phyloP scores from a whole-genome alignment of 2,329 filamentous ascomycete species.

The Onygenales sp. region DNA sequence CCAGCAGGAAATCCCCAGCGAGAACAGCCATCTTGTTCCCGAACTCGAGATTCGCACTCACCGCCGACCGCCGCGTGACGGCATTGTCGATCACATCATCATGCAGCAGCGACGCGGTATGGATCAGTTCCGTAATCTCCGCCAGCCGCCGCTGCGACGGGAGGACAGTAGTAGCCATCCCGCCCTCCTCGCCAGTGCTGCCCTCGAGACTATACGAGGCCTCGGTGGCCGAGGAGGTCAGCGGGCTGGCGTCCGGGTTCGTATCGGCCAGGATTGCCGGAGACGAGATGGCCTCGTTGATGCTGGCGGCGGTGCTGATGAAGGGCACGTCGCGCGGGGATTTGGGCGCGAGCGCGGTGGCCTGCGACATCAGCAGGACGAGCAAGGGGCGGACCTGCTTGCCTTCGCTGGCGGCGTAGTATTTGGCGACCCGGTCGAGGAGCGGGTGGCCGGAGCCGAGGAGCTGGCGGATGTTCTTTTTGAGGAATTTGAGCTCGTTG shows the following conservation, averaged over 20 bases:
- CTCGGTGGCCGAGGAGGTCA: conserved; percentile 37
- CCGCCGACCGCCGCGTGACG: conserved; percentile 67
- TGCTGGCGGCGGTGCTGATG: conserved; percentile 22
- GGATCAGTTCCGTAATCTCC: conserved; percentile 95
- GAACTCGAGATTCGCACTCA: conserved; percentile 88
- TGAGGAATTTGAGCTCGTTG: conserved; percentile 94
- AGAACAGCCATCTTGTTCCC: conserved; percentile 99
- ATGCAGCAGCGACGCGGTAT: conserved; percentile 91
- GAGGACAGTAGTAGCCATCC: conserved; percentile 52
- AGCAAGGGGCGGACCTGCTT: conserved; percentile 94
- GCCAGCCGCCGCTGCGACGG: conserved; percentile 88
- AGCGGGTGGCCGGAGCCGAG: conserved; percentile 90
- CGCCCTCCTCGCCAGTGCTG: conserved; percentile 24
- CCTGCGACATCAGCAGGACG: conserved; percentile 91
- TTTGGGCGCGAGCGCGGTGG: conserved; percentile 72
- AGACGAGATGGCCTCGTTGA: conserved; percentile 54
- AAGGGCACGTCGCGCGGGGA: conserved; percentile 29
- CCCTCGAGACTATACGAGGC: conserved; percentile 22
- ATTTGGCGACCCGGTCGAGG: conserved; percentile 90
- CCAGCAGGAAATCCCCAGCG: conserved; percentile 92
- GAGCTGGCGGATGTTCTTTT: conserved; percentile 86
- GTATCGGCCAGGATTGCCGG: conserved; percentile 61
- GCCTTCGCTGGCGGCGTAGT: conserved; percentile 93
- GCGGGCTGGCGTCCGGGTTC: conserved; percentile 59
- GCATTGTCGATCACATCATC: conserved; percentile 98